These are phyloP conservation scores for Salix koriyanagi DNA, from an alignment of 345 rosid species.

Conservation along the genomic window DNA sequence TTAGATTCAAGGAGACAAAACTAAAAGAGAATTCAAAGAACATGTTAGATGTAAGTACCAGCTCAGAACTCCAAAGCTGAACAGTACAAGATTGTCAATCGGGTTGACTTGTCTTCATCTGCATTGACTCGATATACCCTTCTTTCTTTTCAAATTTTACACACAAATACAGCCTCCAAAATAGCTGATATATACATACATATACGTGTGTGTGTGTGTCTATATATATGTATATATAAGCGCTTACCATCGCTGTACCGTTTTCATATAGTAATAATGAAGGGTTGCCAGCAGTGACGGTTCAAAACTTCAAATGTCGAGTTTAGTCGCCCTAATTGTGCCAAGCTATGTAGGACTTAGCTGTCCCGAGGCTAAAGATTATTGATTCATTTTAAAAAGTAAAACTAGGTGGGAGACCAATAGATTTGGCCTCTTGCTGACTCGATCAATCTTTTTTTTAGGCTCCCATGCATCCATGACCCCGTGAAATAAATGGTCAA, in stretches of 20 bases:
- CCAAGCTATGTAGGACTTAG: background rate
- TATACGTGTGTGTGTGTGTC: too few species aligned
- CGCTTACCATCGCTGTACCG: too few species aligned
- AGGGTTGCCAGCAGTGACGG: background rate
- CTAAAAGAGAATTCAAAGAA: slow-evolving; percentile 22
- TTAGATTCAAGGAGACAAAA: slow-evolving; percentile 13
- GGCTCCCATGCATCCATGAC: slow-evolving; percentile 5
- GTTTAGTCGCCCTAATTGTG: slow-evolving; percentile 8
- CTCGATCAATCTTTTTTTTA: slow-evolving; percentile 1
- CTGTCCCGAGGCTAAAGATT: background rate
- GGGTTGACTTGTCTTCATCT: slow-evolving; percentile 22
- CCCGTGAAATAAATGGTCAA: slow-evolving; percentile 11
- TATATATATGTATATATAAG: too few species aligned
- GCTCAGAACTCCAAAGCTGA: background rate
- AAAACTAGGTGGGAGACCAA: slow-evolving; percentile 29
- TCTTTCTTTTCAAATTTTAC: background rate
- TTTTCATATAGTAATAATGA: background rate
- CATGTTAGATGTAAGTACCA: background rate
- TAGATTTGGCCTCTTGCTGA: slow-evolving; percentile 14
- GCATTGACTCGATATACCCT: slow-evolving; percentile 7
- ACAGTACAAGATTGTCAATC: slow-evolving; percentile 1
- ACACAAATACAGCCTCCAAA: background rate
- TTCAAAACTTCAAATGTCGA: background rate
- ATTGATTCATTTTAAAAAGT: background rate
- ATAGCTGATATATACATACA: background rate